Conservation (phyloP, 306 rosid genomes). For the Medicago ruthenica region DNA sequence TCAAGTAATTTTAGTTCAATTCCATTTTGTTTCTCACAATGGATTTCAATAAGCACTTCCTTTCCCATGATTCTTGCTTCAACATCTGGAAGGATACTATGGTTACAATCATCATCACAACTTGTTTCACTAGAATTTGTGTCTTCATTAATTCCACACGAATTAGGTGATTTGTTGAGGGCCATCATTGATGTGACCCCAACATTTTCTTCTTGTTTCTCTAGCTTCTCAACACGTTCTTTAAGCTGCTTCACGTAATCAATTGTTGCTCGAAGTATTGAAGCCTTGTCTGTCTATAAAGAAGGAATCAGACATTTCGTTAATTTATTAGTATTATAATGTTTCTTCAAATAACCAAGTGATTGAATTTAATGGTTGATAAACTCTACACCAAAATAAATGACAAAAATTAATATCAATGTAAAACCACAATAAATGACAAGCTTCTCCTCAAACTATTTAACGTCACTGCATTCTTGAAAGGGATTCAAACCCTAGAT, state of each 20-base stretch:
- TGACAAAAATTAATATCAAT: too few species aligned
- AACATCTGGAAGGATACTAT: slow-evolving; percentile 37
- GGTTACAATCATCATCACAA: neutral
- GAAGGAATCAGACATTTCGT: neutral
- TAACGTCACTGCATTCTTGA: too few species aligned
- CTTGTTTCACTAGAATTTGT: slow-evolving; percentile 20
- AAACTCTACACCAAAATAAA: too few species aligned
- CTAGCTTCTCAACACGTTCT: slow-evolving; percentile 37
- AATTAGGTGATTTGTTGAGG: neutral
- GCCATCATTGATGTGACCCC: slow-evolving; percentile 2
- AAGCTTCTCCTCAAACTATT: too few species aligned
- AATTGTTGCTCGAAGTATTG: slow-evolving; percentile 46
- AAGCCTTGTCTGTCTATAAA: slow-evolving; percentile 48
- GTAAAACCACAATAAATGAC: too few species aligned
- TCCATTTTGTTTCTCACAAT: slow-evolving; percentile 45
- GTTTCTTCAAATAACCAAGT: too few species aligned
- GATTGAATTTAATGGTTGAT: too few species aligned
- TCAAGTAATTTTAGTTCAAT: slow-evolving; percentile 42
- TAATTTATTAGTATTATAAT: neutral
- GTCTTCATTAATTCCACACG: slow-evolving; percentile 17
- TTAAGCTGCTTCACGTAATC: slow-evolving; percentile 49
- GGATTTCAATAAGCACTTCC: slow-evolving; percentile 46
- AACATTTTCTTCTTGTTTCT: slow-evolving; percentile 22
- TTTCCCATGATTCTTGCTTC: slow-evolving; percentile 49
- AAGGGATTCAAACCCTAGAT: too few species aligned